These are phyloP conservation scores for Sabuloglossum arenarium DNA, from an alignment of 495 filamentous ascomycete species.

Conservation along the genomic window DNA sequence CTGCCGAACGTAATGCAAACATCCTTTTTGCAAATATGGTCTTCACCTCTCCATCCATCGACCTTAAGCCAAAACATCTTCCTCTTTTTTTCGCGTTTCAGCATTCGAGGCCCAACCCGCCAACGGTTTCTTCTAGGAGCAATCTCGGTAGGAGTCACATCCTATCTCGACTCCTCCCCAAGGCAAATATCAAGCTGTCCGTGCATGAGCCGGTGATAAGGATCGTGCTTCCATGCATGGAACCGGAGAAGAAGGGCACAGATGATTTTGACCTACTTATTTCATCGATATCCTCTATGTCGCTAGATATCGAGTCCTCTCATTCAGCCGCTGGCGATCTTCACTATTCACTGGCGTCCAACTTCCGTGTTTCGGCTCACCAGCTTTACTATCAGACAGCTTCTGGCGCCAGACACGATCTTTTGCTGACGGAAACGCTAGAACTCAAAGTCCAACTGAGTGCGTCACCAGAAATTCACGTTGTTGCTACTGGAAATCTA, in stretches of 20 bases:
- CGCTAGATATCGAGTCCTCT: constrained; percentile 79
- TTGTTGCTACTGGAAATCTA: constrained; percentile 57
- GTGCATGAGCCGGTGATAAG: constrained; percentile 89
- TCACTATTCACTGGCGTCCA: constrained; percentile 68
- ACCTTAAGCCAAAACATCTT: constrained; percentile 85
- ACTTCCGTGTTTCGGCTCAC: constrained; percentile 66
- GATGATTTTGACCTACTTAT: constrained; percentile 87
- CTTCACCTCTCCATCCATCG: constrained; percentile 83
- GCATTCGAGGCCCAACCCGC: constrained; percentile 30
- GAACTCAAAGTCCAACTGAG: constrained; percentile 70
- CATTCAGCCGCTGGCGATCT: constrained; percentile 70
- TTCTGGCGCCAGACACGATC: constrained; percentile 56
- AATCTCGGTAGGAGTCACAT: constrained; percentile 25
- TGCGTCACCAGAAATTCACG: constrained; percentile 67
- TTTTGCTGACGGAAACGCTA: constrained; percentile 66
- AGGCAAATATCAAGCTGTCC: constrained; percentile 85
- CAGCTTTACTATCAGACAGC: constrained; percentile 90
- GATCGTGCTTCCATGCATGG: constrained; percentile 60
- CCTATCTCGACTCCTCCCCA: constrained; percentile 80
- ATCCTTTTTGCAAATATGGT: constrained; percentile 92
- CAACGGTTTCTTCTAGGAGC: constrained; percentile 20
- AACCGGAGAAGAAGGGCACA: constrained; percentile 28
- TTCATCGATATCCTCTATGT: constrained; percentile 78
- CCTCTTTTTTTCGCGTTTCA: constrained; percentile 65
- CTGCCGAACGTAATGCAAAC: constrained; percentile 81